These are phyloP conservation scores for Lasiosphaeris hirsuta DNA, from an alignment of 495 filamentous ascomycete species.

Conservation along the genomic window DNA sequence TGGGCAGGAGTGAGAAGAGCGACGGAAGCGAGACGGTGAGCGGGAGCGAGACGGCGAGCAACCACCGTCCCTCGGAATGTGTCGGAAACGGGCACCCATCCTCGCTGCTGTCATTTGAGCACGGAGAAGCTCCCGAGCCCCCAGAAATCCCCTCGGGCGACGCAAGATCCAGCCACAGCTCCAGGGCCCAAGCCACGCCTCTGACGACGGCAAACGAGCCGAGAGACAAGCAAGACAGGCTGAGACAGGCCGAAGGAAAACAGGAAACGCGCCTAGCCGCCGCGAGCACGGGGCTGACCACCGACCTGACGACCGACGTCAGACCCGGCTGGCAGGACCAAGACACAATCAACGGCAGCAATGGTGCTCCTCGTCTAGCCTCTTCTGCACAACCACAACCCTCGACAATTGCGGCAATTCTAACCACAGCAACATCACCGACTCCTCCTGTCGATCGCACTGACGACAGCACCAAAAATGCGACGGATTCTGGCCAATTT, in stretches of 20 bases:
- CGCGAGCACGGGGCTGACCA: neutral
- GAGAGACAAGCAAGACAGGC: slow-evolving; percentile 10
- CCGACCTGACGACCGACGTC: slow-evolving; percentile 11
- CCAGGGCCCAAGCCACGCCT: slow-evolving; percentile 1
- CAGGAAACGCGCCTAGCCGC: slow-evolving; percentile 1
- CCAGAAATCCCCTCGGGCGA: neutral
- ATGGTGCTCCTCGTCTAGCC: too few species aligned
- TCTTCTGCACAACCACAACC: too few species aligned
- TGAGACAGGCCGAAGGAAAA: slow-evolving; percentile 14
- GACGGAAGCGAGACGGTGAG: neutral
- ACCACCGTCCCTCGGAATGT: slow-evolving; percentile 6
- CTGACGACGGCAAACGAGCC: neutral
- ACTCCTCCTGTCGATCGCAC: neutral
- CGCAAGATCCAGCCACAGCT: slow-evolving; percentile 5
- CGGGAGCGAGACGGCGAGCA: slow-evolving; percentile 21
- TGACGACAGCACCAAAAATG: slow-evolving; percentile 9
- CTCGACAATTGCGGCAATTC: neutral
- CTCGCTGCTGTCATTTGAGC: too few species aligned
- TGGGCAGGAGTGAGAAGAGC: too few species aligned
- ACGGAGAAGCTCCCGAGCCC: neutral
- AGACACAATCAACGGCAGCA: neutral
- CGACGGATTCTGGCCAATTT: slow-evolving; percentile 14
- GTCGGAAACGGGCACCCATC: neutral
- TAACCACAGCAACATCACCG: neutral
- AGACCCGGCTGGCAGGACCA: neutral